Base-by-base conservation (phyloP, 352 stramenopile species). In the Halophytophthora batemanensis region DNA sequence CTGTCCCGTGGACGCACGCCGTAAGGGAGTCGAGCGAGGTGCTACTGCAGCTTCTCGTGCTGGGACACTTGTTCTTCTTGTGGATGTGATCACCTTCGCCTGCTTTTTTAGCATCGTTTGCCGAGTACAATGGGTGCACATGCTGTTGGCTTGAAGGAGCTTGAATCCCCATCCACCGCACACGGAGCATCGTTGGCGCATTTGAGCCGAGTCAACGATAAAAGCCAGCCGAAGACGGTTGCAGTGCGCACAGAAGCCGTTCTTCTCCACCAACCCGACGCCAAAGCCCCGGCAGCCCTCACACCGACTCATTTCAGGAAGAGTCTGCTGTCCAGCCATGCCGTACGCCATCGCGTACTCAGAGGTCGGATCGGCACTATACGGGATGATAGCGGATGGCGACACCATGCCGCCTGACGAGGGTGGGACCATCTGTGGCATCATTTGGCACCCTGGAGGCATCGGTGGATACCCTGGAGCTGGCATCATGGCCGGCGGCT, bases 141-240 rank as follows among this genome's bases (percentile, higher is more conserved):
- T 71, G 15, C 69, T 71, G 48, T 69, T 81, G 14, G 58, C 45
- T 53, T 68, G 41, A 11, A 89, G 58, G 17, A 89, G 61, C 12
- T 68, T 69, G 18, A 83, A 71, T 1, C 78, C 78, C 76, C 78
- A 87, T 43, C 75, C 75, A 10, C 63, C 53, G 53, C 78, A 89
- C 11, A 64, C 53, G 0, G 71, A 61, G 49, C 78, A 89, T 0
- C 71, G 63, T 41, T 66, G 66, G 12, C 68, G 71, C 50, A 89
- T 80, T 22, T 81, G 71, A 23, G 71, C 69, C 14, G 78, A 82
- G 31, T 77, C 75, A 15, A 89, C 71, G 59, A 89, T 87, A 44
- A 89, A 87, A 13, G 77, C 78, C 37, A 86, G 74, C 1, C 67
- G 66, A 37, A 89, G 57, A 2, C 78, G 75, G 38, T 89, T 87